These are phyloP conservation scores for Ceratonia siliqua DNA, from an alignment of 306 rosid genomes.

Conservation along the genomic window DNA sequence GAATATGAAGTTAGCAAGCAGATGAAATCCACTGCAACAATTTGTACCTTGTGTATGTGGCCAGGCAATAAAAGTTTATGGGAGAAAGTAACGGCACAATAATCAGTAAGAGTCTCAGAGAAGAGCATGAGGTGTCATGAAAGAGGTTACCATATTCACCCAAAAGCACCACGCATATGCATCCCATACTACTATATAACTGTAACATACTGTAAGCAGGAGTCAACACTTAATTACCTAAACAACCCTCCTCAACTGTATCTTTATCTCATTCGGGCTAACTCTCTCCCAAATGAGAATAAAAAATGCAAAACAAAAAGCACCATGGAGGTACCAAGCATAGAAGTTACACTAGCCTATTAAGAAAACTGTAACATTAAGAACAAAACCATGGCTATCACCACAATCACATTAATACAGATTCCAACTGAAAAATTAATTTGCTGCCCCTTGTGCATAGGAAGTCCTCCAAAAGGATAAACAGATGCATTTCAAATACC, in stretches of 20 bases:
- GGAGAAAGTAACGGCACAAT: too few relatives aligned
- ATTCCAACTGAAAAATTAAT: background rate
- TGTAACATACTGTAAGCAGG: background rate
- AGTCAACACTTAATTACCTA: background rate
- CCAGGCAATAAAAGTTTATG: background rate
- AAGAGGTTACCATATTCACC: slow-evolving; percentile 4
- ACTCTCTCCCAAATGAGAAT: background rate
- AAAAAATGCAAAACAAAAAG: background rate
- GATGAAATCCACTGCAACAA: background rate
- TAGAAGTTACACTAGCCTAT: background rate
- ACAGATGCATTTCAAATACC: background rate
- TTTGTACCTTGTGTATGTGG: background rate
- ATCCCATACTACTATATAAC: background rate
- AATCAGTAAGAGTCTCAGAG: background rate
- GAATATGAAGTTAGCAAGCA: background rate
- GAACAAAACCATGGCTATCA: background rate
- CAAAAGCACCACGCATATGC: background rate
- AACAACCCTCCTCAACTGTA: background rate
- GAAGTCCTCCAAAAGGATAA: background rate
- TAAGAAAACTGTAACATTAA: background rate
- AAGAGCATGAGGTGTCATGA: background rate
- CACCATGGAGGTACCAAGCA: background rate
- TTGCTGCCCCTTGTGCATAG: background rate
- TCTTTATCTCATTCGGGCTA: background rate
- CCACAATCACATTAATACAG: background rate